Evolutionary conservation across 257 asterid genomes (phyloP).

Genomic region (Lantana camara): DNA sequence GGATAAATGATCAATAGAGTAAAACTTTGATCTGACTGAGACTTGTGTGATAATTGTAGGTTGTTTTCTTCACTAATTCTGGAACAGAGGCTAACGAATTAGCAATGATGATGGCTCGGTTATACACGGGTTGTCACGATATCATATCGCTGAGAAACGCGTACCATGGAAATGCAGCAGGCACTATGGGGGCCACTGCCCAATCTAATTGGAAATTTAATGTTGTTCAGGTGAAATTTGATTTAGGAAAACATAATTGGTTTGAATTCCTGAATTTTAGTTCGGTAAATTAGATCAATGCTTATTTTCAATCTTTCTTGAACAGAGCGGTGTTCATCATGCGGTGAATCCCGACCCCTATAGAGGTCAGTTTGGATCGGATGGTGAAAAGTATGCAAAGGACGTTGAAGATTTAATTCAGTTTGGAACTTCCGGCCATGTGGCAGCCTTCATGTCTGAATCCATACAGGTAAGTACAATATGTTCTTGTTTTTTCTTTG

Average conservation of each 20-base stretch:
- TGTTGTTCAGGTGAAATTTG: constrained; percentile 55
- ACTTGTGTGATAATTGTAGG: constrained; percentile 35
- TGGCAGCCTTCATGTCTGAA: constrained; percentile 75
- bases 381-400: constrained; percentile 59
- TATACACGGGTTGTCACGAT: constrained; percentile 64
- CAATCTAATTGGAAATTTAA: constrained; percentile 76
- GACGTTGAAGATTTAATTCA: constrained; percentile 72
- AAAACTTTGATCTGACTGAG: neutral
- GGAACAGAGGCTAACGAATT: constrained; percentile 84
- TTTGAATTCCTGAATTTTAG: no score
- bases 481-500: neutral
- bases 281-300: no score
- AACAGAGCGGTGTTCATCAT: constrained; percentile 78
- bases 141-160: constrained; percentile 69
- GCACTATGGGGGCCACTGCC: constrained; percentile 77
- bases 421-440: constrained; percentile 70
- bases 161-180: constrained; percentile 77
- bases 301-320: neutral
- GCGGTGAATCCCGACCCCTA: constrained; percentile 79
- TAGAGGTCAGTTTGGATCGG: constrained; percentile 69
- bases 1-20: neutral
- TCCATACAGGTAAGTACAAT: constrained; percentile 59
- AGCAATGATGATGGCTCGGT: constrained; percentile 77
- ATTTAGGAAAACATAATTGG: neutral
- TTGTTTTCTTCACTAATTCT: constrained; percentile 75